Evolutionary conservation across 352 stramenopile genomes (phyloP).

Genomic region (Phytophthora boehmeriae): DNA sequence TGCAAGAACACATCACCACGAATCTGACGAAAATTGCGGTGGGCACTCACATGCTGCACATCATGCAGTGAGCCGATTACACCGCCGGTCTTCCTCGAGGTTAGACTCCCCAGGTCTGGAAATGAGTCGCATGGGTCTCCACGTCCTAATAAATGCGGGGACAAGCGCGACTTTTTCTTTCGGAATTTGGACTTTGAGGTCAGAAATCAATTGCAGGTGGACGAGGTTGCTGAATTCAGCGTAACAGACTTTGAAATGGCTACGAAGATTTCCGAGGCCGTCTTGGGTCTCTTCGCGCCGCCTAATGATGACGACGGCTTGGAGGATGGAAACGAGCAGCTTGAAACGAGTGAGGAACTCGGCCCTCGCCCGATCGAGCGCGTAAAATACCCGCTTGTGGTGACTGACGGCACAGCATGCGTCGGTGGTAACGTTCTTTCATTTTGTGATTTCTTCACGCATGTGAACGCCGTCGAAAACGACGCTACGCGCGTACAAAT

Average conservation of each 20-base stretch:
- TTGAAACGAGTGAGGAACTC: conserved; percentile 15
- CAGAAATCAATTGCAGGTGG: conserved; percentile 70
- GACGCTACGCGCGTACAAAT: conserved; percentile 67
- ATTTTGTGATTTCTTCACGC: conserved; percentile 80
- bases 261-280: conserved; percentile 69
- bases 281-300: conserved; percentile 50
- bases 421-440: conserved; percentile 81
- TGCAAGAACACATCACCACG: conserved; percentile 22
- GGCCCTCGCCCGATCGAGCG: conserved; percentile 8
- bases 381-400: conserved; percentile 50
- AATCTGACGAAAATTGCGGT: conserved; percentile 29
- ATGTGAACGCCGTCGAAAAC: conserved; percentile 80
- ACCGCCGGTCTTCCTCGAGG: conserved; percentile 17
- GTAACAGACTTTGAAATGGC: conserved; percentile 85
- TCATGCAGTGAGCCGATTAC: conserved; percentile 16
- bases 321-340: conserved; percentile 15
- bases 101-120: conserved; percentile 25
- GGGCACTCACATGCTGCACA: conserved; percentile 9
- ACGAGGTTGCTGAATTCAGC: conserved; percentile 79
- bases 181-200: conserved; percentile 73
- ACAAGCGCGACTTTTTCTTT: conserved; percentile 89
- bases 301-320: conserved; percentile 16
- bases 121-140: conserved; percentile 12
- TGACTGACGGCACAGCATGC: conserved; percentile 85
- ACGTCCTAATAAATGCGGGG: conserved; percentile 56